Conservation (phyloP, 202 grass and related monocot species). For the Saccharum hybrid region DNA sequence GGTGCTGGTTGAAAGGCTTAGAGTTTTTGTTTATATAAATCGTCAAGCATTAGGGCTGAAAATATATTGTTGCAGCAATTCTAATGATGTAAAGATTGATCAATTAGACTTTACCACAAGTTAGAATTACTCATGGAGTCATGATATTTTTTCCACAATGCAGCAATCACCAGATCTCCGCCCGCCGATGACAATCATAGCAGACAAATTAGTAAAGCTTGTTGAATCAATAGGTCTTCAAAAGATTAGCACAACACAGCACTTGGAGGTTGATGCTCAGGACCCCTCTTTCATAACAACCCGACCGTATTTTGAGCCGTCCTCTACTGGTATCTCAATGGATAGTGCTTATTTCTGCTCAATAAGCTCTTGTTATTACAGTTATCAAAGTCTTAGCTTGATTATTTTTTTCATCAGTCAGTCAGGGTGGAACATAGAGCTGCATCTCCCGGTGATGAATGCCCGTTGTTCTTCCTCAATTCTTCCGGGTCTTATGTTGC, state of each 20-base stretch:
- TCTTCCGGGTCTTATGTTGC: slow-evolving; percentile 5
- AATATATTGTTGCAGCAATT: slow-evolving; percentile 9
- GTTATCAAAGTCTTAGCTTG: slow-evolving; percentile 9
- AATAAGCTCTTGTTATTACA: slow-evolving; percentile 1
- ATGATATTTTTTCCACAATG: slow-evolving; percentile 41
- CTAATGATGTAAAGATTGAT: not conserved
- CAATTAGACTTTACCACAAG: slow-evolving; percentile 20
- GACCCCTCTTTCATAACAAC: slow-evolving; percentile 69
- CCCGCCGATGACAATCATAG: slow-evolving; percentile 62
- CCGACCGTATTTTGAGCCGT: slow-evolving; percentile 65
- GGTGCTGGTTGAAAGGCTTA: slow-evolving; percentile 3
- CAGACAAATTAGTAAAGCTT: slow-evolving; percentile 67
- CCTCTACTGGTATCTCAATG: slow-evolving; percentile 58
- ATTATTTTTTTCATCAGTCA: slow-evolving; percentile 46
- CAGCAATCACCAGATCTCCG: slow-evolving; percentile 67
- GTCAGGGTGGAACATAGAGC: slow-evolving; percentile 48
- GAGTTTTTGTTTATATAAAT: slow-evolving; percentile 20
- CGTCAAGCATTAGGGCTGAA: slow-evolving; percentile 4
- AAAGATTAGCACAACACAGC: slow-evolving; percentile 37
- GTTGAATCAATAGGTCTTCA: slow-evolving; percentile 57
- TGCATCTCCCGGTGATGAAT: slow-evolving; percentile 42
- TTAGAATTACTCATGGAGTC: slow-evolving; percentile 18
- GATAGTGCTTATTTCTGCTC: not conserved
- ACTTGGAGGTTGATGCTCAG: slow-evolving; percentile 53
- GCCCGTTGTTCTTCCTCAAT: slow-evolving; percentile 14